A percentile compares a stretch with the other conserved stretches of the same genome.
phyloP scores from a whole-genome alignment of 2,329 filamentous ascomycete species.

The Penicillium olsonii region DNA sequence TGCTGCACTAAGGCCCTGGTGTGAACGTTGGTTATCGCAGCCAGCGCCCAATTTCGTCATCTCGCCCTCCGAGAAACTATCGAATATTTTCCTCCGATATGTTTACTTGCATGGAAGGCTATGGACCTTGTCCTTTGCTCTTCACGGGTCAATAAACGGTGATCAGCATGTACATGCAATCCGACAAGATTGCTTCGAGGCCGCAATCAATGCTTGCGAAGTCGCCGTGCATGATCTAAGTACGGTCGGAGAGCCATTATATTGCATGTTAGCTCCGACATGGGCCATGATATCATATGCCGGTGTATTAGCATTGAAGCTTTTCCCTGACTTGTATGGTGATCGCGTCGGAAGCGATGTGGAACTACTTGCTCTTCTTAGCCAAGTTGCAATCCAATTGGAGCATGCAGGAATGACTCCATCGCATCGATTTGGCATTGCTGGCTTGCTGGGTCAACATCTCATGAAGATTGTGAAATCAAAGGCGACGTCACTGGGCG shows the following conservation, averaged over 20 bases:
- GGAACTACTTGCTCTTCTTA: constrained; percentile 29
- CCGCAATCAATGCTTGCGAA: constrained; percentile 30
- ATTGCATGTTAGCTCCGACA: constrained; percentile 34
- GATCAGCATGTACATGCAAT: constrained; percentile 17
- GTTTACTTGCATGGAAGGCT: constrained; percentile 31
- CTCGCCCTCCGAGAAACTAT: constrained; percentile 14
- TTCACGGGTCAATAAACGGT: constrained; percentile 17
- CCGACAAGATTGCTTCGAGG: constrained; percentile 31
- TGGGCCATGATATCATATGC: constrained; percentile 37
- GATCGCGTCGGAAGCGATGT: constrained; percentile 19
- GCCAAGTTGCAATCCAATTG: constrained; percentile 29
- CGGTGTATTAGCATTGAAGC: constrained; percentile 27
- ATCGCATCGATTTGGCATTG: constrained; percentile 31
- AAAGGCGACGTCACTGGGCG: constrained; percentile 16
- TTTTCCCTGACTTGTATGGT: constrained; percentile 27
- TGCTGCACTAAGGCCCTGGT: constrained; percentile 24
- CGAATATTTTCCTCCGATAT: constrained; percentile 24
- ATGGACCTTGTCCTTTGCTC: constrained; percentile 32
- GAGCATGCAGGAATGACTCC: constrained; percentile 30
- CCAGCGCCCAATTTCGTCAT: neutral
- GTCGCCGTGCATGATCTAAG: constrained; percentile 28
- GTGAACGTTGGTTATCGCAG: constrained; percentile 21
- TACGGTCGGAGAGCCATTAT: constrained; percentile 28
- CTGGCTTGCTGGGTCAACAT: constrained; percentile 32
- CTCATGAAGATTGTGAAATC: constrained; percentile 28